A percentile compares a stretch with the other conserved stretches of the same genome.
Conservation (phyloP, 345 rosid genomes). For the Camelina neglecta region DNA sequence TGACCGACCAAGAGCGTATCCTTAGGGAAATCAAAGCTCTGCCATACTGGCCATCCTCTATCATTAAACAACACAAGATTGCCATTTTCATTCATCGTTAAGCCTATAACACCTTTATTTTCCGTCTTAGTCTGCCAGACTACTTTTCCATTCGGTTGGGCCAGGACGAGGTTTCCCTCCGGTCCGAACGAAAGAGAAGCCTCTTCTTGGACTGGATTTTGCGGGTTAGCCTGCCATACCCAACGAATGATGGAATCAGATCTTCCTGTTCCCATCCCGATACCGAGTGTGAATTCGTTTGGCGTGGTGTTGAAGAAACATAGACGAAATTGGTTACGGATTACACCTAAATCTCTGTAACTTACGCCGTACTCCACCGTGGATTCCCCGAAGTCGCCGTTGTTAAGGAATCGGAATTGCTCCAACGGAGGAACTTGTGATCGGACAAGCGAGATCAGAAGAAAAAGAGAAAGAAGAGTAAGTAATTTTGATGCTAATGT, state of each 20-base stretch:
- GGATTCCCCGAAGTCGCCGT: constrained; percentile 48
- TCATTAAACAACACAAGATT: constrained; percentile 54
- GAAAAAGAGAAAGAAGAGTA: constrained; percentile 17
- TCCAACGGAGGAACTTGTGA: constrained; percentile 30
- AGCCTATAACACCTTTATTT: constrained; percentile 59
- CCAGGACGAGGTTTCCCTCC: constrained; percentile 58
- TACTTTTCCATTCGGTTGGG: constrained; percentile 54
- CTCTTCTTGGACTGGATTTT: constrained; percentile 53
- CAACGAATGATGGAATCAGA: constrained; percentile 56
- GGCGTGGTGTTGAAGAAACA: constrained; percentile 64
- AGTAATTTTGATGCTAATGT: constrained; percentile 3
- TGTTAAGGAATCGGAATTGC: constrained; percentile 41
- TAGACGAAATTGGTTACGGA: constrained; percentile 50
- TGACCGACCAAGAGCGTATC: constrained; percentile 61
- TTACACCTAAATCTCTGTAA: constrained; percentile 39
- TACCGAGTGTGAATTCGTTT: constrained; percentile 54
- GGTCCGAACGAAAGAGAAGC: constrained; percentile 52
- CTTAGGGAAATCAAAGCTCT: constrained; percentile 46
- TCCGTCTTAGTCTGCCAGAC: constrained; percentile 68
- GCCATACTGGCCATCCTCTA: too few relatives aligned
- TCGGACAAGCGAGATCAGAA: constrained; percentile 9
- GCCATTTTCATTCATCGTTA: constrained; percentile 52
- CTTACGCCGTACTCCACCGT: constrained; percentile 47
- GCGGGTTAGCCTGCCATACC: constrained; percentile 70
- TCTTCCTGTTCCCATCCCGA: constrained; percentile 54